These are phyloP conservation scores for Secale cereale DNA, from an alignment of 176 grass and related monocot species.

Conservation along the genomic window DNA sequence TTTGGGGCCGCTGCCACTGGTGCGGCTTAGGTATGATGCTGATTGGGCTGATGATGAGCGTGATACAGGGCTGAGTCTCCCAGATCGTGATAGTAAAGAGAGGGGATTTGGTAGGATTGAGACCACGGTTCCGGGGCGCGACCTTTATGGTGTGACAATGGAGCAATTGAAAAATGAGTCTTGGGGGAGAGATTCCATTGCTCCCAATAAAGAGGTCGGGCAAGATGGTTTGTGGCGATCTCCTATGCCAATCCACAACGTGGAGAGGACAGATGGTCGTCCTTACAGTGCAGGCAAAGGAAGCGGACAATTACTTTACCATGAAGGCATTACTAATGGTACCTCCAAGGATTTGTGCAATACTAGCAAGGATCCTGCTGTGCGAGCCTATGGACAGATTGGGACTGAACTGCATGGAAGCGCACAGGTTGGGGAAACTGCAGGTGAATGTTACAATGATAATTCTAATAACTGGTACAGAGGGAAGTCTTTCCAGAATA, in stretches of 20 bases:
- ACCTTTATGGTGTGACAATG: slow-evolving; percentile 39
- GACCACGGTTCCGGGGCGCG: slow-evolving; percentile 11
- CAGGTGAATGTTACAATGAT: slow-evolving; percentile 16
- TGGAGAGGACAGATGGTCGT: slow-evolving; percentile 41
- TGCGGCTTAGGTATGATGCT: slow-evolving; percentile 65
- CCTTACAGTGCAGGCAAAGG: slow-evolving; percentile 64
- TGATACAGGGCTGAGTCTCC: slow-evolving; percentile 77
- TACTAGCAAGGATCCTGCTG: slow-evolving; percentile 27
- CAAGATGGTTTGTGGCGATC: slow-evolving; percentile 57
- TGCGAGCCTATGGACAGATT: slow-evolving; percentile 34
- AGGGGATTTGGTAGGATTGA: slow-evolving; percentile 56
- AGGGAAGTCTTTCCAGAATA: slow-evolving; percentile 62
- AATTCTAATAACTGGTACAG: slow-evolving; percentile 66
- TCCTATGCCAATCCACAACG: slow-evolving; percentile 33
- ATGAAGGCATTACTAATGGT: slow-evolving; percentile 29
- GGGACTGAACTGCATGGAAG: slow-evolving; percentile 49
- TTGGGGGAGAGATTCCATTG: slow-evolving; percentile 43
- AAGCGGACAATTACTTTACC: slow-evolving; percentile 33
- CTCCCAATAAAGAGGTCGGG: slow-evolving; percentile 33
- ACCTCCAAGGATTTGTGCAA: slow-evolving; percentile 62
- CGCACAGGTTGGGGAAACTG: slow-evolving; percentile 18
- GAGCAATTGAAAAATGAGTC: slow-evolving; percentile 58
- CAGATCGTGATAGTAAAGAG: slow-evolving; percentile 60
- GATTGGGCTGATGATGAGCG: slow-evolving; percentile 98
- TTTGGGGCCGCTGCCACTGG: slow-evolving; percentile 52